These are phyloP conservation scores for Crepidotus variabilis DNA, from an alignment of 768 basidiomycete genomes.

Conservation along the genomic window DNA sequence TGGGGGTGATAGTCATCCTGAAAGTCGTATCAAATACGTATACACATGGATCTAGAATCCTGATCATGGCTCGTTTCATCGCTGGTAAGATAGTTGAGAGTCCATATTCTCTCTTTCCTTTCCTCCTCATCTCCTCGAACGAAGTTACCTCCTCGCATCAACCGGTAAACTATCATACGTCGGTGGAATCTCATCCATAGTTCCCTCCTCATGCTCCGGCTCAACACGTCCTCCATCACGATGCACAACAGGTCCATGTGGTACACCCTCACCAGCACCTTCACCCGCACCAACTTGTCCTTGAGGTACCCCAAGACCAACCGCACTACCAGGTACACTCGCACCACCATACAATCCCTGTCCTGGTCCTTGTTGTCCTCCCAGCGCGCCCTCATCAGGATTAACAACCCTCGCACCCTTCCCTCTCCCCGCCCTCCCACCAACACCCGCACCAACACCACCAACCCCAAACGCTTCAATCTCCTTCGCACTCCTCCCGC, in stretches of 20 bases:
- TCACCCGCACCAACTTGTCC: background rate
- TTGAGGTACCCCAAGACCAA: too few species aligned
- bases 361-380: background rate
- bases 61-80: background rate
- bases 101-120: background rate
- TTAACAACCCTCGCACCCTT: slow-evolving; percentile 1
- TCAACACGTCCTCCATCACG: slow-evolving; percentile 1
- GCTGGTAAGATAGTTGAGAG: background rate
- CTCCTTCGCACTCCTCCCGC: slow-evolving; percentile 22
- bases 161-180: slow-evolving; percentile 19
- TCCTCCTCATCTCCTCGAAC: background rate
- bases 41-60: too few species aligned
- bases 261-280: background rate
- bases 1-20: too few species aligned
- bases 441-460: slow-evolving; percentile 13
- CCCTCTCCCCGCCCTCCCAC: background rate
- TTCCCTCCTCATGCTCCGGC: slow-evolving; percentile 10
- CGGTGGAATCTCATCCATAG: slow-evolving; percentile 17
- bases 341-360: background rate
- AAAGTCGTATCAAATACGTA: too few species aligned
- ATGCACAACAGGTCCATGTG: background rate
- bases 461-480: slow-evolving; percentile 19
- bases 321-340: background rate
- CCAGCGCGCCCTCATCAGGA: slow-evolving; percentile 6
- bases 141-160: slow-evolving; percentile 5